Conservation (phyloP, 768 basidiomycete species). For the Gloeostereum incarnatum region DNA sequence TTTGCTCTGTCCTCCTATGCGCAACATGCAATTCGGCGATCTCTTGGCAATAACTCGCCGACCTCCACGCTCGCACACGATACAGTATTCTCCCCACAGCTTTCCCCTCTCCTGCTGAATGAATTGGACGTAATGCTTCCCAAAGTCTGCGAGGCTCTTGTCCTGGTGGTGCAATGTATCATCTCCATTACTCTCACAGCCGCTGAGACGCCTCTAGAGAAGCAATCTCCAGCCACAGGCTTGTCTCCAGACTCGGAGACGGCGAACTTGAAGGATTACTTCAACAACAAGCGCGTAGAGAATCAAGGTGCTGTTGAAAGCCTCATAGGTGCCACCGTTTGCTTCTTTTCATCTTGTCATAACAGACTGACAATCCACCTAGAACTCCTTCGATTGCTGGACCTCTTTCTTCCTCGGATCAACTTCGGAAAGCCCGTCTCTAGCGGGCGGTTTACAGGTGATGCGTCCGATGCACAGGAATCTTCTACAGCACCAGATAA, state of each 20-base stretch:
- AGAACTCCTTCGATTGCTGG: slow-evolving; percentile 72
- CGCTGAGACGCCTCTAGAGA: slow-evolving; percentile 19
- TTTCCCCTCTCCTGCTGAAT: slow-evolving; percentile 14
- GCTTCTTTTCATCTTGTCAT: neutral
- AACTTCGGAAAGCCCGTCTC: slow-evolving; percentile 62
- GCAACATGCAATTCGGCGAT: slow-evolving; percentile 37
- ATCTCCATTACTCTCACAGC: slow-evolving; percentile 52
- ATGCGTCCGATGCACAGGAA: slow-evolving; percentile 13
- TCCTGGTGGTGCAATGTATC: slow-evolving; percentile 71
- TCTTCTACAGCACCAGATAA: slow-evolving; percentile 19
- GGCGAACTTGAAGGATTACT: slow-evolving; percentile 28
- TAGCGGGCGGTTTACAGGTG: slow-evolving; percentile 13
- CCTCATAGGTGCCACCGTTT: slow-evolving; percentile 39
- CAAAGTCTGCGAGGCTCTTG: slow-evolving; percentile 72
- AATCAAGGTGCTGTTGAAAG: slow-evolving; percentile 41
- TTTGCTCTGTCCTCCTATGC: slow-evolving; percentile 53
- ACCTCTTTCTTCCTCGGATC: slow-evolving; percentile 78
- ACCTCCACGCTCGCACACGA: neutral
- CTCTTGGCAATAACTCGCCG: slow-evolving; percentile 22
- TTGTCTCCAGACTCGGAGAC: slow-evolving; percentile 10
- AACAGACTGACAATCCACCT: slow-evolving; percentile 5
- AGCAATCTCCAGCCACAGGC: slow-evolving; percentile 4
- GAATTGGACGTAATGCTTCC: slow-evolving; percentile 65
- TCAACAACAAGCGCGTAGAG: slow-evolving; percentile 32
- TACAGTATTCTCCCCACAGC: neutral